Evolutionary conservation across 2,329 filamentous ascomycete species (phyloP).

Genomic region (Didymosphaeria variabile): DNA sequence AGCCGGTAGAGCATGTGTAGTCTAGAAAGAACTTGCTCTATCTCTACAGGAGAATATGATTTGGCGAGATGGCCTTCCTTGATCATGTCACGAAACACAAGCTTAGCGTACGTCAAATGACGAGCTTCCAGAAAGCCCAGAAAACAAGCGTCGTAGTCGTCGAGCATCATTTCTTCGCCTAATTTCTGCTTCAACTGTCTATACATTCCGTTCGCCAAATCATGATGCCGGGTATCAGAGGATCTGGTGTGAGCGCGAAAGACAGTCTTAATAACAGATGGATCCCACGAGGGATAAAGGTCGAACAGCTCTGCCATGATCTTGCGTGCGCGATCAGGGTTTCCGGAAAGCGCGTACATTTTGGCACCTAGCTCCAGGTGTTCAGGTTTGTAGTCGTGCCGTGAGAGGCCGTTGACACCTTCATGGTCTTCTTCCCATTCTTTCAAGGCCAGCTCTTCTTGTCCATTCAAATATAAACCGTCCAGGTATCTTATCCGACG

Average conservation of each 20-base stretch:
- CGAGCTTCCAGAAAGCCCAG: slow-evolving; percentile 74
- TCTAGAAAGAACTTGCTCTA: slow-evolving; percentile 34
- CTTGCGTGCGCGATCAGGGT: slow-evolving; percentile 67
- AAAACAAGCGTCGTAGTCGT: slow-evolving; percentile 80
- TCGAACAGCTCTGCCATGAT: slow-evolving; percentile 65
- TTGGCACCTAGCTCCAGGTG: slow-evolving; percentile 71
- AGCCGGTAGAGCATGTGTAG: slow-evolving; percentile 41
- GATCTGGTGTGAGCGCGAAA: slow-evolving; percentile 71
- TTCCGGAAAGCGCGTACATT: slow-evolving; percentile 67
- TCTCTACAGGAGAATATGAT: slow-evolving; percentile 46
- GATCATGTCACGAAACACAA: slow-evolving; percentile 92
- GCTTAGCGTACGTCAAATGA: slow-evolving; percentile 72
- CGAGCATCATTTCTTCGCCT: slow-evolving; percentile 68
- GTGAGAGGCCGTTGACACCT: slow-evolving; percentile 4
- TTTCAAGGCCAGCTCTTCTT: slow-evolving; percentile 37
- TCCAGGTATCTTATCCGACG: slow-evolving; percentile 39
- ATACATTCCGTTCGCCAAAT: slow-evolving; percentile 59
- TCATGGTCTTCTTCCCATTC: slow-evolving; percentile 42
- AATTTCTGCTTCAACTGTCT: slow-evolving; percentile 69
- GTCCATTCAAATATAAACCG: slow-evolving; percentile 35
- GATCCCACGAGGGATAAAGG: slow-evolving; percentile 56
- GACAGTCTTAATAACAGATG: slow-evolving; percentile 71
- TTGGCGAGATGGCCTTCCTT: slow-evolving; percentile 55
- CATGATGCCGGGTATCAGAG: slow-evolving; percentile 50
- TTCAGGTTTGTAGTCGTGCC: slow-evolving; percentile 40